These are phyloP conservation scores for Deuterostichococcus epilithicus DNA, from an alignment of 139 green algal species.

Conservation along the genomic window DNA sequence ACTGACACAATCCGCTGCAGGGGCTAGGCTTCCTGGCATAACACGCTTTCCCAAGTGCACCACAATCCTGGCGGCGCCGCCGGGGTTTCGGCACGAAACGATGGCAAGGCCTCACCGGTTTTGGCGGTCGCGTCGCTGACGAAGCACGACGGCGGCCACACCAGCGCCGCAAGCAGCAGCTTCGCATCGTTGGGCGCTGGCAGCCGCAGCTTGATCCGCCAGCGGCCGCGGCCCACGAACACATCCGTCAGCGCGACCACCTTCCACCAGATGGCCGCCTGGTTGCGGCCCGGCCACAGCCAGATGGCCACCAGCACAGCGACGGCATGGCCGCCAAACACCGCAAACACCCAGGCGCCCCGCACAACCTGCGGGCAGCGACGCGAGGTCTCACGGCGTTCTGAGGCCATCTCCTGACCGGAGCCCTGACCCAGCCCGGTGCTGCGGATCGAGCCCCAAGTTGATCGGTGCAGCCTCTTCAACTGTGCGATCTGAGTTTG, in stretches of 20 bases:
- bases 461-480: too few species aligned
- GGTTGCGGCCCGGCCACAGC: not conserved
- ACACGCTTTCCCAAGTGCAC: too few species aligned
- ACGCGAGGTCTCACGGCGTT: too few species aligned
- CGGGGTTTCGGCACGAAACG: too few species aligned
- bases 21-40: too few species aligned
- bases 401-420: too few species aligned
- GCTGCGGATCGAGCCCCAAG: too few species aligned
- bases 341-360: slow-evolving; percentile 23
- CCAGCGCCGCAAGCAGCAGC: slow-evolving; percentile 22
- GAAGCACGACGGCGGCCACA: slow-evolving; percentile 32
- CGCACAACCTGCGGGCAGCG: not conserved
- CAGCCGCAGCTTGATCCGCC: slow-evolving; percentile 7
- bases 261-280: not conserved
- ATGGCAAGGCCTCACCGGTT: not conserved
- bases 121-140: slow-evolving; percentile 32
- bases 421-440: too few species aligned
- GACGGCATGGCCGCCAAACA: slow-evolving; percentile 26
- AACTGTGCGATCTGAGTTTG: too few species aligned
- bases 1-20: too few species aligned
- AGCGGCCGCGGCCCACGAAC: not conserved
- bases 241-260: not conserved
- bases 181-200: slow-evolving; percentile 21
- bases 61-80: too few species aligned
- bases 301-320: slow-evolving; percentile 11